Percentiles rank a stretch among this genome's conserved stretches.
These are phyloP conservation scores for Cyberlindnera maritima DNA, from an alignment of 805 yeast genomes.

Conservation along the genomic window DNA sequence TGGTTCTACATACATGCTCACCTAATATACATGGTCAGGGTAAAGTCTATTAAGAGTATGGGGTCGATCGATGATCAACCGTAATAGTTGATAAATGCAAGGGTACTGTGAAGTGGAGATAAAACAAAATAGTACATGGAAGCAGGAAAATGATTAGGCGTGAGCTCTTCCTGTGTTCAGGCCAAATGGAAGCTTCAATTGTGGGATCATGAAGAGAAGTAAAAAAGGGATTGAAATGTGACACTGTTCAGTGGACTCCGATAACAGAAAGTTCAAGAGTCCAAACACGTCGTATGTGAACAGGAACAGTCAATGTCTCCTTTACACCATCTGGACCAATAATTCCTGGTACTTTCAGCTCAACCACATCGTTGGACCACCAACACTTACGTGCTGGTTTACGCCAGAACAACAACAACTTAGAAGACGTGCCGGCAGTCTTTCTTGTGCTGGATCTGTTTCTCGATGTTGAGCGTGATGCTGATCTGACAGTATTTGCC, in stretches of 20 bases:
- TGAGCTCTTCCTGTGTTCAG: no score
- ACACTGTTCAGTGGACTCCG: slow-evolving; percentile 55
- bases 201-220: no score
- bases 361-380: slow-evolving; percentile 77
- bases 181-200: no score
- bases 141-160: no score
- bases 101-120: no score
- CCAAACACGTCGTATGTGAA: slow-evolving; percentile 95
- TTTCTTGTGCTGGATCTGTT: slow-evolving; percentile 39
- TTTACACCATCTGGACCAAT: slow-evolving; percentile 29
- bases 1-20: no score
- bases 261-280: slow-evolving; percentile 88
- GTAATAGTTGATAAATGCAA: no score
- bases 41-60: no score
- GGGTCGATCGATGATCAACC: no score
- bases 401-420: slow-evolving; percentile 88
- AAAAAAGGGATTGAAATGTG: no score
- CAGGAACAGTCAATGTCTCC: slow-evolving; percentile 47
- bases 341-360: slow-evolving; percentile 36
- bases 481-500: slow-evolving; percentile 56
- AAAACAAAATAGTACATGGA: no score
- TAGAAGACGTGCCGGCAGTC: slow-evolving; percentile 45
- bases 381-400: slow-evolving; percentile 98
- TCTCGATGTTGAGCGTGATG: slow-evolving; percentile 56
- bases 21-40: no score